Conservation (phyloP, 2,329 filamentous ascomycete genomes). For the Calycina marina region DNA sequence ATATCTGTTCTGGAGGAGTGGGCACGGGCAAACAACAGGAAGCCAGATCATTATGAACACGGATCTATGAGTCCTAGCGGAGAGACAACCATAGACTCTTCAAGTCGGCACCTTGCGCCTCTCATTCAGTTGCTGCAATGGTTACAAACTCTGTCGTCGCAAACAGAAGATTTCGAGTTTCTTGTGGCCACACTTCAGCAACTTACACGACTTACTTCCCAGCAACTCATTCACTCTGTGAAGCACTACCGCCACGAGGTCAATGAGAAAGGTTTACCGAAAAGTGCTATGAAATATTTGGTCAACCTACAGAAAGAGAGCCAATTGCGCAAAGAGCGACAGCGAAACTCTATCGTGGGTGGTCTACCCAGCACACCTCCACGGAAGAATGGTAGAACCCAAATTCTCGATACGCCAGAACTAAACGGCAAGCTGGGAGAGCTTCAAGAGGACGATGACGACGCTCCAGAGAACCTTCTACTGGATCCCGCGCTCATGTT, state of each 20-base stretch:
- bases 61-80: slow-evolving; percentile 75
- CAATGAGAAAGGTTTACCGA: slow-evolving; percentile 81
- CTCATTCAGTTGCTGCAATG: slow-evolving; percentile 91
- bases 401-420: slow-evolving; percentile 27
- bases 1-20: slow-evolving; percentile 90
- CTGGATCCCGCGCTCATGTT: slow-evolving; percentile 84
- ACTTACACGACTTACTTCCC: slow-evolving; percentile 67
- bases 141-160: slow-evolving; percentile 95
- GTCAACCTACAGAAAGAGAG: slow-evolving; percentile 65
- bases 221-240: slow-evolving; percentile 81
- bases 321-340: slow-evolving; percentile 40
- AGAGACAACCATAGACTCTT: slow-evolving; percentile 74
- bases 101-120: slow-evolving; percentile 72
- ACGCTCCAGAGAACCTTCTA: slow-evolving; percentile 60
- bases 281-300: slow-evolving; percentile 79
- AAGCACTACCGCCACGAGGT: slow-evolving; percentile 92
- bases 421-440: slow-evolving; percentile 25
- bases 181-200: slow-evolving; percentile 82
- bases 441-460: slow-evolving; percentile 39
- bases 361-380: slow-evolving; percentile 26
- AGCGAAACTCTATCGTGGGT: slow-evolving; percentile 32
- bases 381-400: slow-evolving; percentile 27
- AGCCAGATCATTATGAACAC: slow-evolving; percentile 90
- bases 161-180: slow-evolving; percentile 70
- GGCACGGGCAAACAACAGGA: slow-evolving; percentile 83